These are phyloP conservation scores for Akanthomyces uredinophilus DNA, from an alignment of 2,329 filamentous ascomycete species.

Conservation along the genomic window DNA sequence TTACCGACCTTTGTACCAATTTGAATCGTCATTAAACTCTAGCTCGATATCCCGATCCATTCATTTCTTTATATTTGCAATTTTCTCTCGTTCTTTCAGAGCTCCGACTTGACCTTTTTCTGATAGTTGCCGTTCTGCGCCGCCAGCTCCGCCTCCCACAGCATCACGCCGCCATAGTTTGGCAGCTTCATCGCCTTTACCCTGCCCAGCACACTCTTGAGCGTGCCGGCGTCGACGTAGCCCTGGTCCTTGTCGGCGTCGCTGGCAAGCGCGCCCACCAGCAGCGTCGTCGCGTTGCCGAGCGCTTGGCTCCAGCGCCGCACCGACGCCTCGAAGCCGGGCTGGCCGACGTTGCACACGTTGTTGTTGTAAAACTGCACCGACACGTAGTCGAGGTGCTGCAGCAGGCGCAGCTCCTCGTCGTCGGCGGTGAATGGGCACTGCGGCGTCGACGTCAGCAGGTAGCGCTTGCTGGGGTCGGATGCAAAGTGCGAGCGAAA, in stretches of 20 bases:
- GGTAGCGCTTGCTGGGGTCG: slow-evolving; percentile 43
- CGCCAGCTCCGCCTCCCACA: slow-evolving; percentile 59
- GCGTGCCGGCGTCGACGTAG: slow-evolving; percentile 39
- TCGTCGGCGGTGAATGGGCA: slow-evolving; percentile 55
- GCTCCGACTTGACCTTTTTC: slow-evolving; percentile 12
- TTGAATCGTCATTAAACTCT: neutral
- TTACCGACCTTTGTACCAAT: no score
- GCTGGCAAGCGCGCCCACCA: slow-evolving; percentile 54
- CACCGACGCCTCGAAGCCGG: slow-evolving; percentile 57
- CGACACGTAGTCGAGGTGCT: slow-evolving; percentile 51
- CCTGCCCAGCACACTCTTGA: slow-evolving; percentile 43
- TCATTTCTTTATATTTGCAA: neutral
- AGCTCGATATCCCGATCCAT: neutral
- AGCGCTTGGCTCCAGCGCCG: slow-evolving; percentile 60
- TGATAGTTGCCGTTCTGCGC: slow-evolving; percentile 44
- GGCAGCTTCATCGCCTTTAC: slow-evolving; percentile 46
- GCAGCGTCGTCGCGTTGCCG: slow-evolving; percentile 48
- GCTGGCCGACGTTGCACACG: slow-evolving; percentile 48
- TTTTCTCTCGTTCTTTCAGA: neutral
- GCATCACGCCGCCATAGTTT: slow-evolving; percentile 61
- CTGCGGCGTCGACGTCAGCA: slow-evolving; percentile 59
- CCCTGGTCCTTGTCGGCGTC: slow-evolving; percentile 46
- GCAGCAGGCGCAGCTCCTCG: slow-evolving; percentile 30
- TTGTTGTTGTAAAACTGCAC: slow-evolving; percentile 66
- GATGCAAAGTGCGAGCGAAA: slow-evolving; percentile 50